Base-by-base conservation (phyloP, 2,329 filamentous ascomycete genomes). In the Botrytis galanthina region DNA sequence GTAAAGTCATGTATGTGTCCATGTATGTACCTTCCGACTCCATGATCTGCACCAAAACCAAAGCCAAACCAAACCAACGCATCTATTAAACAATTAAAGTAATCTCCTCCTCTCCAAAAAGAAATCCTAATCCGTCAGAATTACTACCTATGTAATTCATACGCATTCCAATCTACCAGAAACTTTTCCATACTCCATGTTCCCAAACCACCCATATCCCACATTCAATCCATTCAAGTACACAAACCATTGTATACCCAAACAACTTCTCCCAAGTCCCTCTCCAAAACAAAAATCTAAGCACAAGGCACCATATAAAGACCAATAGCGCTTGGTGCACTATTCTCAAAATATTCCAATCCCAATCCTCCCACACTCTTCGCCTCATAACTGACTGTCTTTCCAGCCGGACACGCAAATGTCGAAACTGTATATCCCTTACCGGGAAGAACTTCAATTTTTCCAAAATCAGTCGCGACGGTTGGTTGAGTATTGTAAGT, bases 271-370 rank as follows among this genome's bases (percentile, higher is more conserved):
- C 12, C 7, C 26, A 14, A 22, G 7, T 5, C 8, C 1, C 35
- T 18, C 22, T 20, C 4, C 37, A 63, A 39, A n/a, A 29, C 16
- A n/a, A 18, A 9, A 35, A 44, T 32, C 12, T 61, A 73, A n/a
- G 48, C 42, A 51, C 75, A 78, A 32, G 67, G 32, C 10, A 76
- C 76, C 46, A 84, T 81, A 75, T 81, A 84, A 75, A 84, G 73
- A 14, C 83, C 83, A 70, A 84, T 80, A 29, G 84, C 82, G 60
- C 81, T 82, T 3, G 82, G 82, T 77, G 90, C 90, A 78, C 83
- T 91, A 79, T 92, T 89, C 82, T 93, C 86, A 83, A 92, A 91
- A 81, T 87, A 92, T 71, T 86, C 81, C 59, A 92, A 81, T 61
- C 83, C 80, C 59, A 88, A 88, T 75, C 82, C 83, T 4, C 85